Conservation (phyloP, 2,329 filamentous ascomycete species). For the Bipolaris victoriae region DNA sequence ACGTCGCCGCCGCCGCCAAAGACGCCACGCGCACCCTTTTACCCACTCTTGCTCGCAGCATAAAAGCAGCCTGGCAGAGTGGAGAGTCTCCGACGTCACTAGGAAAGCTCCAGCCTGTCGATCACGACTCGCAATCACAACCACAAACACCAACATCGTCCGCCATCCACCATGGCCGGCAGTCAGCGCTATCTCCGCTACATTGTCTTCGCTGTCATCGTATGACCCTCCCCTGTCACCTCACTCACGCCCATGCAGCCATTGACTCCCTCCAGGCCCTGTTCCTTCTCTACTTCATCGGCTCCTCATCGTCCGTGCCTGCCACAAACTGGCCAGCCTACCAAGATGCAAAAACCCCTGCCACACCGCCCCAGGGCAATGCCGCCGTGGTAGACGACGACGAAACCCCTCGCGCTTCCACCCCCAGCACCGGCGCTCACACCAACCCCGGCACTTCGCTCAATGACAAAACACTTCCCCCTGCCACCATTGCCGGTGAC, state of each 20-base stretch:
- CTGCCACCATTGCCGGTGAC: slow-evolving; percentile 64
- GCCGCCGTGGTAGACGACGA: slow-evolving; percentile 20
- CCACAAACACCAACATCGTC: slow-evolving; percentile 2
- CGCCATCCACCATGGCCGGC: slow-evolving; percentile 70
- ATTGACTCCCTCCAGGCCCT: slow-evolving; percentile 57
- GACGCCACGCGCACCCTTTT: slow-evolving; percentile 5
- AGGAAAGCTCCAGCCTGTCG: slow-evolving; percentile 31
- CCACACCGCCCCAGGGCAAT: slow-evolving; percentile 21
- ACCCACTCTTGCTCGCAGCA: slow-evolving; percentile 18
- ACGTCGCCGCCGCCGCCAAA: not conserved
- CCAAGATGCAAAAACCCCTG: slow-evolving; percentile 26
- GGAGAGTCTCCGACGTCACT: slow-evolving; percentile 31
- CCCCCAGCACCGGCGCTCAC: slow-evolving; percentile 23
- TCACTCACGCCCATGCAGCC: not conserved
- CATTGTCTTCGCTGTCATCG: slow-evolving; percentile 82
- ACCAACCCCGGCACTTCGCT: slow-evolving; percentile 36
- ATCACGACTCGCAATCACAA: slow-evolving; percentile 18
- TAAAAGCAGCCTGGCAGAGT: slow-evolving; percentile 26
- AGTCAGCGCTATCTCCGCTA: slow-evolving; percentile 74
- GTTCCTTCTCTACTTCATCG: slow-evolving; percentile 81
- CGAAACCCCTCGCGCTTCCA: slow-evolving; percentile 3
- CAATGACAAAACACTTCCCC: slow-evolving; percentile 44
- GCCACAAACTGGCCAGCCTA: slow-evolving; percentile 43
- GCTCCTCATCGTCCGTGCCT: slow-evolving; percentile 62
- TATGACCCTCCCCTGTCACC: slow-evolving; percentile 51